Conservation (phyloP, 768 basidiomycete genomes). For the Nidularia sp. region DNA sequence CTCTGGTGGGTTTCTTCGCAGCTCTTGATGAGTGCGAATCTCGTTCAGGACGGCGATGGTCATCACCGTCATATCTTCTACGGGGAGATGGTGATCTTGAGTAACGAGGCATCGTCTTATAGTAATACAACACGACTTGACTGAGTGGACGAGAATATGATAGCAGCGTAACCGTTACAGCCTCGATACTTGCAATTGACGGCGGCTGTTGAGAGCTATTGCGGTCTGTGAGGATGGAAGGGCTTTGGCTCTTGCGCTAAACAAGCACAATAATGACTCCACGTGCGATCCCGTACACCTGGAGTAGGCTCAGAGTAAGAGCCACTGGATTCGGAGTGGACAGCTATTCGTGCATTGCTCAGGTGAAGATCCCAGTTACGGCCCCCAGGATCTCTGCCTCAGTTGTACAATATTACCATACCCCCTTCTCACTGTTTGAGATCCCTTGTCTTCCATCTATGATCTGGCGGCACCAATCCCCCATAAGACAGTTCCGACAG, state of each 20-base stretch:
- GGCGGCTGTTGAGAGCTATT: neutral
- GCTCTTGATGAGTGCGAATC: conserved; percentile 28
- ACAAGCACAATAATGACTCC: too few relatives aligned
- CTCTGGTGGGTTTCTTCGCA: conserved; percentile 23
- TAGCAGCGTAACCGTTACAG: neutral
- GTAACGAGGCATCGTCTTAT: conserved; percentile 31
- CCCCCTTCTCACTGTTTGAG: neutral
- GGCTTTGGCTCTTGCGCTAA: neutral
- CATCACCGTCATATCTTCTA: conserved; percentile 28
- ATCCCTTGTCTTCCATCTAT: neutral
- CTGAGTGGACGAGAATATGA: neutral
- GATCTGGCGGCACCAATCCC: neutral
- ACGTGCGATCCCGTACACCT: too few relatives aligned
- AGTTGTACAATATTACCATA: too few relatives aligned
- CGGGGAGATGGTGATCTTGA: conserved; percentile 52
- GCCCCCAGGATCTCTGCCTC: too few relatives aligned
- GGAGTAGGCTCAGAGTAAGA: too few relatives aligned
- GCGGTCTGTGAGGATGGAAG: neutral
- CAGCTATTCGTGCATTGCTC: too few relatives aligned
- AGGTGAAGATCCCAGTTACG: too few relatives aligned
- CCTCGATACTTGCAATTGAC: too few relatives aligned
- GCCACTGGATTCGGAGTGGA: too few relatives aligned
- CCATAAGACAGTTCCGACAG: conserved; percentile 12
- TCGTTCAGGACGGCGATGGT: conserved; percentile 28
- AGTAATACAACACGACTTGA: conserved; percentile 9